Conservation (phyloP, 805 yeast genomes). For the Zygotorulaspora sp. region DNA sequence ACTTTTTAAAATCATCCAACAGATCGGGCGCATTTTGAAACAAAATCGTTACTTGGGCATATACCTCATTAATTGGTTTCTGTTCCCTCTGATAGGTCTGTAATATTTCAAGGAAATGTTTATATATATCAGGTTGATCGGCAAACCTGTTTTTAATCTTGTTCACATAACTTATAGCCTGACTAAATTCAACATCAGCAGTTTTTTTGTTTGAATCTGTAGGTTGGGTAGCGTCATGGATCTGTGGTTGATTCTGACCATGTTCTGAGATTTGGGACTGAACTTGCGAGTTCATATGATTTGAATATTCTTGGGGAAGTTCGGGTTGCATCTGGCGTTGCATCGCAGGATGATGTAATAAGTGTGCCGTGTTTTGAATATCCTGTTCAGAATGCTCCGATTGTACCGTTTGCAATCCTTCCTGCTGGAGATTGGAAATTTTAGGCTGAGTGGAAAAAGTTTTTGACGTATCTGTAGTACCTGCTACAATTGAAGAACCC, state of each 20-base stretch:
- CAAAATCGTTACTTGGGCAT: constrained; percentile 82
- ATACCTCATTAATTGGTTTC: constrained; percentile 91
- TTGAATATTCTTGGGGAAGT: constrained; percentile 19
- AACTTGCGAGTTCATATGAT: constrained; percentile 9
- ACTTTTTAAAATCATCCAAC: constrained; percentile 89
- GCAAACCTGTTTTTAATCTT: constrained; percentile 92
- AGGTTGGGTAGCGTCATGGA: constrained; percentile 5
- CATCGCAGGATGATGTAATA: background rate
- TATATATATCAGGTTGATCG: constrained; percentile 91
- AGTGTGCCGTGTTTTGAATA: background rate
- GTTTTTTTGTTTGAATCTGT: constrained; percentile 24
- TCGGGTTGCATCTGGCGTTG: background rate
- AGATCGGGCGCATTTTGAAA: constrained; percentile 93
- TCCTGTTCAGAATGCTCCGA: background rate
- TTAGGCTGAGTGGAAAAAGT: constrained; percentile 4
- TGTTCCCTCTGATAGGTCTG: constrained; percentile 97
- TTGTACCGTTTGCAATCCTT: background rate
- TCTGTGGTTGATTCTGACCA: constrained; percentile 9
- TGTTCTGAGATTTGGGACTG: constrained; percentile 12
- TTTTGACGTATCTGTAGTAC: constrained; percentile 29
- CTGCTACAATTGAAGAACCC: constrained; percentile 61
- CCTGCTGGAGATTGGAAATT: constrained; percentile 3
- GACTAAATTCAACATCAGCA: constrained; percentile 90
- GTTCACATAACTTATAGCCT: constrained; percentile 94
- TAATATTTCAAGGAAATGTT: constrained; percentile 86